Evolutionary conservation across 2,329 filamentous ascomycete genomes (phyloP).

Genomic region (Sporothrix brasiliensis): DNA sequence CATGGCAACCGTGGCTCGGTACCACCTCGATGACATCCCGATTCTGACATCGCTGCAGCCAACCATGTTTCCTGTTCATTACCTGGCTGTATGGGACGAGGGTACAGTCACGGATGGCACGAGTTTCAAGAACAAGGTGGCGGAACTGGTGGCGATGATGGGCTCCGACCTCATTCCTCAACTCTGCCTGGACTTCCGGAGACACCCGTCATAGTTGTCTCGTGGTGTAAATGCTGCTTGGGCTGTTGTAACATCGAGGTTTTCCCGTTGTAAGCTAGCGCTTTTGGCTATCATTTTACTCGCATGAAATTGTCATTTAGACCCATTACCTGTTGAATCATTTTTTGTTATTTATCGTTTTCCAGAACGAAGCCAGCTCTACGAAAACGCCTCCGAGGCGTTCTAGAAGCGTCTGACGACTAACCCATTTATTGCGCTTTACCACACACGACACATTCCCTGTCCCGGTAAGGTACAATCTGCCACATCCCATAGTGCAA

Average conservation of each 20-base stretch:
- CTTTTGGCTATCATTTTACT: neutral
- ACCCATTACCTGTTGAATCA: neutral
- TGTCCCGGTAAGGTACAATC: neutral
- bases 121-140: slow-evolving; percentile 64
- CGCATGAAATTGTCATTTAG: neutral
- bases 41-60: slow-evolving; percentile 52
- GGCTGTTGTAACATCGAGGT: neutral
- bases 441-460: slow-evolving; percentile 16
- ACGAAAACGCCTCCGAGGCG: neutral
- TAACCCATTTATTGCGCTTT: neutral
- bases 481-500: neutral
- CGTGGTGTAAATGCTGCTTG: neutral
- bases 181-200: slow-evolving; percentile 61
- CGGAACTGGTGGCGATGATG: slow-evolving; percentile 67
- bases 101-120: slow-evolving; percentile 53
- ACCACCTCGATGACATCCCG: slow-evolving; percentile 63
- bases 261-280: too few relatives aligned
- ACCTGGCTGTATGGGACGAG: slow-evolving; percentile 63
- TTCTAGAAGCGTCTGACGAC: neutral
- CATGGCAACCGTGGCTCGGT: slow-evolving; percentile 53
- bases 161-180: slow-evolving; percentile 61
- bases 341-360: neutral
- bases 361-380: neutral
- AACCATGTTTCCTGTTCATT: slow-evolving; percentile 49
- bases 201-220: slow-evolving; percentile 4